phyloP scores from a whole-genome alignment of 352 stramenopile species.

The Blastocystis sp. region DNA sequence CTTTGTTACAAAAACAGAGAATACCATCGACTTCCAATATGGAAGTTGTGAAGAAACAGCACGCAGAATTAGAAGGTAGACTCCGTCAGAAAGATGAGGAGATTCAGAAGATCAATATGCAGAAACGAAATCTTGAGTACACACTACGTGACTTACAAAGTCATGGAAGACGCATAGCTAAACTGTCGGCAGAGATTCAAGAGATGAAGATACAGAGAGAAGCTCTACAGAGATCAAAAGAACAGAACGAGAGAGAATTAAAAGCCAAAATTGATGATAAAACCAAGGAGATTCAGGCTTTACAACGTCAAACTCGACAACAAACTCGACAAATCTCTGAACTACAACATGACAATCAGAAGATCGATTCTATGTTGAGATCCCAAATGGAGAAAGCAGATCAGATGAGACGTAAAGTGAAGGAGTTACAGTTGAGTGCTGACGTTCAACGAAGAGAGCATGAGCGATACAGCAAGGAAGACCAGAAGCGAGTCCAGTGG shows the following conservation, averaged over 20 bases:
- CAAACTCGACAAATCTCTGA: conserved; percentile 38
- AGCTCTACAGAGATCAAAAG: neutral
- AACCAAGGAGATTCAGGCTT: conserved; percentile 34
- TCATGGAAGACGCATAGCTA: neutral
- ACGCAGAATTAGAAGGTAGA: neutral
- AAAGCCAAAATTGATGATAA: conserved; percentile 20
- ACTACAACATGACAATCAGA: conserved; percentile 1
- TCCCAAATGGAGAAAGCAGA: neutral
- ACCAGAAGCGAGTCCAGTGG: conserved; percentile 43
- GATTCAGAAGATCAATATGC: neutral
- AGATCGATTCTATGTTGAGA: conserved; percentile 15
- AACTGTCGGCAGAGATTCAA: conserved; percentile 18
- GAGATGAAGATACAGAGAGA: conserved; percentile 29
- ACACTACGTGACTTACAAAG: neutral
- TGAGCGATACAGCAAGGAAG: conserved; percentile 28
- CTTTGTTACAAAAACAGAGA: neutral
- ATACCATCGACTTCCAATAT: neutral
- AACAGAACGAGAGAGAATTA: conserved; percentile 21
- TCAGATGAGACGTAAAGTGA: conserved; percentile 6
- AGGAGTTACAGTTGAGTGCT: conserved; percentile 11
- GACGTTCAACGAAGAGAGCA: conserved; percentile 34
- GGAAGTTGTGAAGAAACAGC: neutral
- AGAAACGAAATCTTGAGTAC: conserved; percentile 23
- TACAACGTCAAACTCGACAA: conserved; percentile 5
- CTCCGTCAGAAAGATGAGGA: neutral